Evolutionary conservation across 805 yeast species (phyloP).

Genomic region (Metschnikowia henanensis): DNA sequence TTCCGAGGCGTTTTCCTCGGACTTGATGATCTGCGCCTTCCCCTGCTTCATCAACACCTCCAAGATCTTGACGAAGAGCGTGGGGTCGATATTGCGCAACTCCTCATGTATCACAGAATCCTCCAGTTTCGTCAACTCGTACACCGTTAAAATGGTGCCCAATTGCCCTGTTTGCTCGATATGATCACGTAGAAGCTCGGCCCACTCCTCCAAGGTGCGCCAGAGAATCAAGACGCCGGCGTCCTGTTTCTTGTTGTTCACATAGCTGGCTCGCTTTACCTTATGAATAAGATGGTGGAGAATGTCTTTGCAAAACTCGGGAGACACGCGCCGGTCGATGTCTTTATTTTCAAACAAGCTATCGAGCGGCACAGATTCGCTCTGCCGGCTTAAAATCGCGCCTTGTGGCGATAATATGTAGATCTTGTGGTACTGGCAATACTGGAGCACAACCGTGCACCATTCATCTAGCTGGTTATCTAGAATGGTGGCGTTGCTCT

Average conservation of each 20-base stretch:
- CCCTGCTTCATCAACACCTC: constrained; percentile 63
- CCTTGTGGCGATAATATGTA: constrained; percentile 31
- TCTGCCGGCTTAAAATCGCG: constrained; percentile 28
- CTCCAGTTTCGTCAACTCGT: constrained; percentile 62
- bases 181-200: constrained; percentile 31
- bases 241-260: constrained; percentile 51
- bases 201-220: constrained; percentile 57
- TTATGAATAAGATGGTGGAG: constrained; percentile 55
- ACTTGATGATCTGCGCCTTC: constrained; percentile 71
- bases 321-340: constrained; percentile 54
- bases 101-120: constrained; percentile 57
- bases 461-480: constrained; percentile 78
- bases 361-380: constrained; percentile 4
- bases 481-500: constrained; percentile 79
- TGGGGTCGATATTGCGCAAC: constrained; percentile 61
- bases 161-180: constrained; percentile 74
- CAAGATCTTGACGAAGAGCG: constrained; percentile 53
- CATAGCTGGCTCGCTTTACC: constrained; percentile 55
- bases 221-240: constrained; percentile 62
- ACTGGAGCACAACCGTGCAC: constrained; percentile 62
- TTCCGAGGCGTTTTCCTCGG: constrained; percentile 51
- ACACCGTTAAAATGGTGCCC: constrained; percentile 75
- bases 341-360: constrained; percentile 50
- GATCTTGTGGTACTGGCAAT: constrained; percentile 54
- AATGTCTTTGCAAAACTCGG: constrained; percentile 55